A percentile compares a stretch with the other conserved stretches of the same genome.
Evolutionary conservation across 495 filamentous ascomycete genomes (phyloP).

Genomic region (Lichenothelia convexa): DNA sequence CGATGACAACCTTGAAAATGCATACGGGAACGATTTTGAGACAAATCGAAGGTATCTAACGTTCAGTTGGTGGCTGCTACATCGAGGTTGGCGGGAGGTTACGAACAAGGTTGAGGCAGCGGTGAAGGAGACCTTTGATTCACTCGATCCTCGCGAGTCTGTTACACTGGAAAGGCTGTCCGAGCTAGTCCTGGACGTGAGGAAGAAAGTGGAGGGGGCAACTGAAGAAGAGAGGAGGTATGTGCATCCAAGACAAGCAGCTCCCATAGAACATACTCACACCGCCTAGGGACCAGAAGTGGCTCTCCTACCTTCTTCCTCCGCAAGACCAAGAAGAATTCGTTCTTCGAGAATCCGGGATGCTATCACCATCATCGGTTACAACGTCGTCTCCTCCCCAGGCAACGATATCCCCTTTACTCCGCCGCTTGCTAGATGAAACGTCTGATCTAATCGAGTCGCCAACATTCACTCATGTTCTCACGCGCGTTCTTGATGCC

Average conservation of each 20-base stretch:
- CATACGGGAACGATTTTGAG: slow-evolving; percentile 79
- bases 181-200: slow-evolving; percentile 56
- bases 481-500: slow-evolving; percentile 71
- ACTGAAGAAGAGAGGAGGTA: slow-evolving; percentile 46
- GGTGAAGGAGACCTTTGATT: slow-evolving; percentile 71
- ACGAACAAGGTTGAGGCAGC: slow-evolving; percentile 59
- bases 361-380: slow-evolving; percentile 34
- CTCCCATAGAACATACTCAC: slow-evolving; percentile 5
- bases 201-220: slow-evolving; percentile 66
- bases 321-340: slow-evolving; percentile 54
- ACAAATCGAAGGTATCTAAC: slow-evolving; percentile 86
- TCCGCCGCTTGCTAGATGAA: slow-evolving; percentile 85
- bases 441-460: slow-evolving; percentile 92
- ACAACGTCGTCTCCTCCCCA: slow-evolving; percentile 4
- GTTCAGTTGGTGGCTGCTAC: slow-evolving; percentile 95
- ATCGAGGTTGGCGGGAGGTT: slow-evolving; percentile 70
- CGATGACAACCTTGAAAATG: slow-evolving; percentile 58
- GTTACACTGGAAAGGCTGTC: slow-evolving; percentile 62
- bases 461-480: slow-evolving; percentile 65
- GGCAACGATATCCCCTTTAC: slow-evolving; percentile 27
- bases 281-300: slow-evolving; percentile 34
- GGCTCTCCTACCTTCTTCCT: slow-evolving; percentile 76
- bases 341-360: slow-evolving; percentile 69
- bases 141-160: slow-evolving; percentile 72
- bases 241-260: too few species aligned